Evolutionary conservation across 495 filamentous ascomycete genomes (phyloP).

Genomic region (Aspergillus taichungensis): DNA sequence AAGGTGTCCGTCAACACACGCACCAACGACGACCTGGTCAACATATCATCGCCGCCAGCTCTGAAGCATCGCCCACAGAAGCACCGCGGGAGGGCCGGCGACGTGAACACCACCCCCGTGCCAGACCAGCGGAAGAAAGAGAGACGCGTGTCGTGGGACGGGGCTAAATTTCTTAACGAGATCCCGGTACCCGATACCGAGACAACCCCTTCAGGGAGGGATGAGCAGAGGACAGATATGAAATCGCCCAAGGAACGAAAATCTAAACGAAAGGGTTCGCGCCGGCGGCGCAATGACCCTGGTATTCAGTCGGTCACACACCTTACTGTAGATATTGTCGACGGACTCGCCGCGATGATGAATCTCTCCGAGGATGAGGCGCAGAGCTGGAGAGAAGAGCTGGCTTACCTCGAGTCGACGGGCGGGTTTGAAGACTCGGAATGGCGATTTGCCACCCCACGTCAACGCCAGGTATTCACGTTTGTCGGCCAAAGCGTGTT

Average conservation of each 20-base stretch:
- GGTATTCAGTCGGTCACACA: conserved; percentile 36
- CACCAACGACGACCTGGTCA: conserved; percentile 19
- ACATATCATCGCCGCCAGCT: conserved; percentile 33
- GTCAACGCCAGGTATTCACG: conserved; percentile 31
- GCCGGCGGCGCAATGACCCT: conserved; percentile 5
- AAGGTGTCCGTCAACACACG: conserved; percentile 25
- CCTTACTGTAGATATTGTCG: conserved; percentile 32
- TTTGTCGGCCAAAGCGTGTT: conserved; percentile 71
- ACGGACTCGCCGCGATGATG: conserved; percentile 29
- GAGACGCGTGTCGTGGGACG: conserved; percentile 39
- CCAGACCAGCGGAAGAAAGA: conserved; percentile 25
- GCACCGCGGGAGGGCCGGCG: conserved; percentile 27
- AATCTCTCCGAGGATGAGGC: conserved; percentile 28
- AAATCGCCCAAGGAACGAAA: conserved; percentile 17
- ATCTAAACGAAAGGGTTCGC: conserved; percentile 6
- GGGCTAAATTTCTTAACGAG: conserved; percentile 30
- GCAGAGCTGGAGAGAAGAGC: conserved; percentile 31
- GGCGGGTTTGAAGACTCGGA: conserved; percentile 33
- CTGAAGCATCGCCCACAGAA: conserved; percentile 38
- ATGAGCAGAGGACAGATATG: conserved; percentile 3
- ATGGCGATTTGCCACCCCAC: conserved; percentile 30
- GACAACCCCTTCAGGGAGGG: conserved; percentile 3
- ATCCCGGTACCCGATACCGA: conserved; percentile 7
- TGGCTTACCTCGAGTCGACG: conserved; percentile 29
- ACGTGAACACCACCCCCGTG: conserved; percentile 10